Base-by-base conservation (phyloP, 768 basidiomycete species). In the Vishniacozyma victoriae region DNA sequence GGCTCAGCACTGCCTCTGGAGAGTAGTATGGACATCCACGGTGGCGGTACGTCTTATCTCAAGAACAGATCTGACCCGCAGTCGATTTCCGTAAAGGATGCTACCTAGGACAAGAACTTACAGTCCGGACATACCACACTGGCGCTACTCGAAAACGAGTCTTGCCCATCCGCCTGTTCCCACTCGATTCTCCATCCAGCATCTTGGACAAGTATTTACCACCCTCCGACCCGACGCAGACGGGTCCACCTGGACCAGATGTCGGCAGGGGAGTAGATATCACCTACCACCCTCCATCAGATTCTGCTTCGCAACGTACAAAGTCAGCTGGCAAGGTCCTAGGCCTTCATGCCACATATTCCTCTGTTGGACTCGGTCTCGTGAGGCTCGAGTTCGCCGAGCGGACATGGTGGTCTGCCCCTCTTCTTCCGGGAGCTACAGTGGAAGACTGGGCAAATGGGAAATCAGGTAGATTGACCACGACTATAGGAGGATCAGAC, bases 41-140 rank as follows among this genome's bases (percentile, higher is more conserved):
- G 91, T 41, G 93, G 82, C 63, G 75, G 92, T 95, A 62, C 73
- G 85, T 77, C 22, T 26, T 36, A 29, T 25, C 31, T 49, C 12
- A 24, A 16, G 18, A 35, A 20, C 19, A 14, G 23, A 26, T 13
- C 37, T 26, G 36, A 35, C 35, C 35, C 33, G 3, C 55, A 85
- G 92, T 97, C 67, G 90, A 96, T 72, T 96, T 95, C 71, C 77
- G 87, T 48, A 99, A 99, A 74, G 95, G 95, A 2, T 99, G 95
- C 67, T 97, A 96, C 65, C 84, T 97, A 4, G 95, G 95, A 7
- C 95, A 99, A 76, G 95, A 97, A 63, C 77, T 97, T 33, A 96
- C 92, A 0, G 92, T 95, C 5, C 81, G 95, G 43, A 96, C 93
- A 29, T 93, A 93, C 71, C 90, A 96, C 69, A 96, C 86, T 5